A percentile compares a stretch with the other conserved stretches of the same genome.
Evolutionary conservation across 345 rosid genomes (phyloP).

Genomic region (Pugionium cornutum): DNA sequence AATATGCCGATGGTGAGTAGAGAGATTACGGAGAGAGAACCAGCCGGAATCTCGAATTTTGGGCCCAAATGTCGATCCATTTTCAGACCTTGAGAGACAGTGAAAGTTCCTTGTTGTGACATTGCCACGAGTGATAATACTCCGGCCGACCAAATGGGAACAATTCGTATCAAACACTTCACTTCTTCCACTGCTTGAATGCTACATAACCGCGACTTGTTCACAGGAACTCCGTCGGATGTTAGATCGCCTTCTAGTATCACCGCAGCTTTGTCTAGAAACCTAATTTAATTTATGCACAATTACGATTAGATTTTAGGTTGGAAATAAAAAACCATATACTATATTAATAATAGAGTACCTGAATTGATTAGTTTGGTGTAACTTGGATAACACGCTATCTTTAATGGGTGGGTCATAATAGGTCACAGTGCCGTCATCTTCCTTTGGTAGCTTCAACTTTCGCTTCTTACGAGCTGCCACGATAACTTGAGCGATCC

Average conservation of each 20-base stretch:
- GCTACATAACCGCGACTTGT: slow-evolving; percentile 60
- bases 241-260: slow-evolving; percentile 53
- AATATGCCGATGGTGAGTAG: slow-evolving; percentile 57
- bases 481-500: slow-evolving; percentile 56
- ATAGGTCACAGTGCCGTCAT: slow-evolving; percentile 47
- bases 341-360: slow-evolving; percentile 3
- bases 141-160: slow-evolving; percentile 66
- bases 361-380: slow-evolving; percentile 68
- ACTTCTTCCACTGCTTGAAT: slow-evolving; percentile 70
- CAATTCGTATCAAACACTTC: slow-evolving; percentile 54
- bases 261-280: slow-evolving; percentile 67
- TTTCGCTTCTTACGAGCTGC: slow-evolving; percentile 59
- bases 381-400: slow-evolving; percentile 50
- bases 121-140: slow-evolving; percentile 64
- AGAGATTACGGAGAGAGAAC: slow-evolving; percentile 80
- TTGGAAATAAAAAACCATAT: no score
- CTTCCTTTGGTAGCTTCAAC: slow-evolving; percentile 33
- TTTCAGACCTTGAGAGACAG: slow-evolving; percentile 75
- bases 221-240: slow-evolving; percentile 44
- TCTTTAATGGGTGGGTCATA: slow-evolving; percentile 41
- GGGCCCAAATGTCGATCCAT: slow-evolving; percentile 68
- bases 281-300: slow-evolving; percentile 38
- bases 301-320: slow-evolving; percentile 8
- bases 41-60: slow-evolving; percentile 72
- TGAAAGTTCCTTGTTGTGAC: slow-evolving; percentile 77